phyloP scores from a whole-genome alignment of 1,284 basidiomycete species.

The Moniliella sp. region DNA sequence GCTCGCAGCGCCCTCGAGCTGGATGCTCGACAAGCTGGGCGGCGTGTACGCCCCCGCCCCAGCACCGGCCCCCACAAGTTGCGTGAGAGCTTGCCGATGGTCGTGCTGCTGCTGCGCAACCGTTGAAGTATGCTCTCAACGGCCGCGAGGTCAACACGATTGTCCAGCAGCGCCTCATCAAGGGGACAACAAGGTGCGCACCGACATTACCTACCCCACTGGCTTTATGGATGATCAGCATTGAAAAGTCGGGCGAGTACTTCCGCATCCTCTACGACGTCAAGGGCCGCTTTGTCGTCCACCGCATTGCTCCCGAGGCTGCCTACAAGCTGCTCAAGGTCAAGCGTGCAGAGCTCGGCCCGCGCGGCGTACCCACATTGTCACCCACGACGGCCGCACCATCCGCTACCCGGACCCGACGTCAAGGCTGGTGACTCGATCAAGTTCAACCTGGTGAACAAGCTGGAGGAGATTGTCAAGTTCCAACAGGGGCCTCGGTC shows the following conservation, averaged over 20 bases:
- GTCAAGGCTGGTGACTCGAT: slow-evolving; percentile 95
- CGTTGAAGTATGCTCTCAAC: slow-evolving; percentile 94
- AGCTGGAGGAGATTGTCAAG: slow-evolving; percentile 79
- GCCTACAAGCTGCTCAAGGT: slow-evolving; percentile 96
- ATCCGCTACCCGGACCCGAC: slow-evolving; percentile 94
- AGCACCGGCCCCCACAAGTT: slow-evolving; percentile 97
- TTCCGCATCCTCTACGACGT: slow-evolving; percentile 98
- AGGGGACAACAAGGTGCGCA: slow-evolving; percentile 95
- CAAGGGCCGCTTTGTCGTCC: slow-evolving; percentile 94
- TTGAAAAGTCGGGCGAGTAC: slow-evolving; percentile 96
- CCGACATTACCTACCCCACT: slow-evolving; percentile 89
- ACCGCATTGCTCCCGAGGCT: slow-evolving; percentile 96
- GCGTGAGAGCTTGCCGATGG: slow-evolving; percentile 61
- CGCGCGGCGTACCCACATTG: slow-evolving; percentile 86
- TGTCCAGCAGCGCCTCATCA: slow-evolving; percentile 85
- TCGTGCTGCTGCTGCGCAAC: slow-evolving; percentile 79
- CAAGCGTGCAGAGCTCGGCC: slow-evolving; percentile 68
- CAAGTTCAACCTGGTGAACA: slow-evolving; percentile 87
- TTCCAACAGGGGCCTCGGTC: slow-evolving; percentile 95
- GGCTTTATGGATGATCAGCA: slow-evolving; percentile 91
- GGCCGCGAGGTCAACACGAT: slow-evolving; percentile 87
- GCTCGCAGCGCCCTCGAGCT: slow-evolving; percentile 84
- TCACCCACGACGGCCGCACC: slow-evolving; percentile 97
- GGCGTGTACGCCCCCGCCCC: slow-evolving; percentile 91
- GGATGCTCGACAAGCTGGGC: slow-evolving; percentile 98